phyloP scores from a whole-genome alignment of 176 grass and related monocot species.

The Carex kokanica region DNA sequence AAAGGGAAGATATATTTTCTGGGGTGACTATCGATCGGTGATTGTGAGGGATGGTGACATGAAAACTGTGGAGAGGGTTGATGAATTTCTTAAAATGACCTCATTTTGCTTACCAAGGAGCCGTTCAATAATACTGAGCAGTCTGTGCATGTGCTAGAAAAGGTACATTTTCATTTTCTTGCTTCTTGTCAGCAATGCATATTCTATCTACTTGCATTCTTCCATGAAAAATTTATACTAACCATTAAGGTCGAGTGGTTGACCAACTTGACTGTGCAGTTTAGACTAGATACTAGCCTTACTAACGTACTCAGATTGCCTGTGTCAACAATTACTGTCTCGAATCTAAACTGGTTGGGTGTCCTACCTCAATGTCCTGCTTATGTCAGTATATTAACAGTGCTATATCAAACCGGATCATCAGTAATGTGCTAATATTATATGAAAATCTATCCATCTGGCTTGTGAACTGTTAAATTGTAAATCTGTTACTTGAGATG shows the following conservation, averaged over 20 bases:
- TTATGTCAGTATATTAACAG: not conserved
- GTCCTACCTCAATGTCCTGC: not conserved
- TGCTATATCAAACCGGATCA: not conserved
- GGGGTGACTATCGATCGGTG: not conserved
- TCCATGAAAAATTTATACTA: not conserved
- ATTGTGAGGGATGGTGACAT: slow-evolving; percentile 18
- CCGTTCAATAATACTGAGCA: slow-evolving; percentile 53
- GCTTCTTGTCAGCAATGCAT: not conserved
- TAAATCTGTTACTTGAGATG: not conserved
- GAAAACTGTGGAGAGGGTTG: not conserved
- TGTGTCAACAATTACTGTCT: not conserved
- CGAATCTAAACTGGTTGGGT: not conserved
- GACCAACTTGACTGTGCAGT: not conserved
- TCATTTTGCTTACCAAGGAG: slow-evolving; percentile 79
- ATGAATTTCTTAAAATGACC: slow-evolving; percentile 60
- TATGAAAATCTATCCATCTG: not conserved
- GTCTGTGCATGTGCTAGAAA: slow-evolving; percentile 72
- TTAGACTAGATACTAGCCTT: not conserved
- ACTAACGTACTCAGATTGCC: not conserved
- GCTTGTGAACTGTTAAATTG: not conserved
- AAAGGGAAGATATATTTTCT: slow-evolving; percentile 15
- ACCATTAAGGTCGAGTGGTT: not conserved
- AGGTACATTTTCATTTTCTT: slow-evolving; percentile 49
- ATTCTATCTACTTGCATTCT: not conserved
- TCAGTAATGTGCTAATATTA: not conserved